Percentiles rank a stretch among this genome's conserved stretches.
Evolutionary conservation across 108 stramenopile genomes (phyloP).

Genomic region (Schizochytrium sp.): DNA sequence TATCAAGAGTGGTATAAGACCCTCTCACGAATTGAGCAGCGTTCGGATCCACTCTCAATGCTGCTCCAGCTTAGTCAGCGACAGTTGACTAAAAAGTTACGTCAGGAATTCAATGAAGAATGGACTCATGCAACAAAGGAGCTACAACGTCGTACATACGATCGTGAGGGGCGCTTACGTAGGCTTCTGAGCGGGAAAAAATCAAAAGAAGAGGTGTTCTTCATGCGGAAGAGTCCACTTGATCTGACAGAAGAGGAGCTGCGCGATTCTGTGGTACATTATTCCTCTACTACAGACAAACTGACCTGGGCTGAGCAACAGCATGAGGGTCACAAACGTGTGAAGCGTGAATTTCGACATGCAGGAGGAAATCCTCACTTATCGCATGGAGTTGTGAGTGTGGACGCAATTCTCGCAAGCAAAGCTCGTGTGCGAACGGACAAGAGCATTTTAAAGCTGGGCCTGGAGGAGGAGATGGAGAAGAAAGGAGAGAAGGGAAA

Average conservation of each 20-base stretch:
- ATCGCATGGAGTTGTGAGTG: not conserved
- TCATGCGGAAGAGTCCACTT: conserved; percentile 11
- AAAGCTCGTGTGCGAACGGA: not conserved
- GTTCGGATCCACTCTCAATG: conserved; percentile 3
- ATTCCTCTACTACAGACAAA: not conserved
- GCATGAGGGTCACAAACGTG: conserved; percentile 14
- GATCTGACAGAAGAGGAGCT: conserved; percentile 5
- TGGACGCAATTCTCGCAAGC: not conserved
- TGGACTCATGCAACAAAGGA: conserved; percentile 21
- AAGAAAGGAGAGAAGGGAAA: too few relatives aligned
- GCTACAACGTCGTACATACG: conserved; percentile 14
- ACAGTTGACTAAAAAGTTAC: not conserved
- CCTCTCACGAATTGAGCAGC: not conserved
- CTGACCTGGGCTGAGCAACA: conserved; percentile 51
- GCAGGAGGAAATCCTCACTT: conserved; percentile 9
- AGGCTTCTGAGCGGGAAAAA: conserved; percentile 1
- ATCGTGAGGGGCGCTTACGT: conserved; percentile 11
- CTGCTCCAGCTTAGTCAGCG: not conserved
- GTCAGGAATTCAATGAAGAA: conserved; percentile 6
- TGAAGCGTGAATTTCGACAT: not conserved
- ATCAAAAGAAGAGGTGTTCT: conserved; percentile 20
- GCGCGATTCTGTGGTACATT: not conserved
- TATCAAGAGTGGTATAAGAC: conserved; percentile 29
- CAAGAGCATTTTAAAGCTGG: not conserved
- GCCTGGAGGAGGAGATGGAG: not conserved